Conservation (phyloP, 371 early-diverging fungal species). For the Catenaria anguillulae region DNA sequence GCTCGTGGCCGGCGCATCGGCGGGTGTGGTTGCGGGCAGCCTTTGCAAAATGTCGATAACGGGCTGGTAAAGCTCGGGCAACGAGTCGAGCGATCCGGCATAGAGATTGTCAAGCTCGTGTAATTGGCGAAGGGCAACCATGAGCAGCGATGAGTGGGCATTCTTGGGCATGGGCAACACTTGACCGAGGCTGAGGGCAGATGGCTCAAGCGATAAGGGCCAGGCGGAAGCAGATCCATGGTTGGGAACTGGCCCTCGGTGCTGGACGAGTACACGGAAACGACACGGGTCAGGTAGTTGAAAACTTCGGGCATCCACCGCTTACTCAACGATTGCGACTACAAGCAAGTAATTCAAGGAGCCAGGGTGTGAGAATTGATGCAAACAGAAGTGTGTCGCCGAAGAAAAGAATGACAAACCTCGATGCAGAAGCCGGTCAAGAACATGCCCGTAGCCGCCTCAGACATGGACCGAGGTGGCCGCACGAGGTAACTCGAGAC, state of each 20-base stretch:
- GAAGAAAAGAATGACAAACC: constrained; percentile 55
- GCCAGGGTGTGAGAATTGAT: constrained; percentile 44
- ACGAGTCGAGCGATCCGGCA: constrained; percentile 16
- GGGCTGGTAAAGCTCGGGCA: constrained; percentile 23
- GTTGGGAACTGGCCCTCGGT: background rate
- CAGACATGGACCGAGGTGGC: constrained; percentile 37
- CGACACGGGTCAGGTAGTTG: background rate
- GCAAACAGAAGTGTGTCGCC: constrained; percentile 71
- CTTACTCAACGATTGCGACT: background rate
- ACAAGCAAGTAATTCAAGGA: background rate
- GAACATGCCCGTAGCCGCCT: constrained; percentile 53
- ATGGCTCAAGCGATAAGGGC: too few relatives aligned
- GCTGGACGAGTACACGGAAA: background rate
- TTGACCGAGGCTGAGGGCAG: too few relatives aligned
- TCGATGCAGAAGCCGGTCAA: constrained; percentile 24
- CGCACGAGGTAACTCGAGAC: constrained; percentile 60
- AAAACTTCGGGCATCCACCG: constrained; percentile 6
- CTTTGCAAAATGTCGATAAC: constrained; percentile 11
- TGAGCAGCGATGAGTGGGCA: background rate
- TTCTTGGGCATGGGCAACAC: too few relatives aligned
- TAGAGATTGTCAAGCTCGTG: constrained; percentile 16
- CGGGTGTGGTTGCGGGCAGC: too few relatives aligned
- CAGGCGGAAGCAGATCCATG: background rate
- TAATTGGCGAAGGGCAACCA: background rate
- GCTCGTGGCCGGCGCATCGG: background rate